Evolutionary conservation across 1,284 basidiomycete species (phyloP).

Genomic region (Papiliotrema laurentii): DNA sequence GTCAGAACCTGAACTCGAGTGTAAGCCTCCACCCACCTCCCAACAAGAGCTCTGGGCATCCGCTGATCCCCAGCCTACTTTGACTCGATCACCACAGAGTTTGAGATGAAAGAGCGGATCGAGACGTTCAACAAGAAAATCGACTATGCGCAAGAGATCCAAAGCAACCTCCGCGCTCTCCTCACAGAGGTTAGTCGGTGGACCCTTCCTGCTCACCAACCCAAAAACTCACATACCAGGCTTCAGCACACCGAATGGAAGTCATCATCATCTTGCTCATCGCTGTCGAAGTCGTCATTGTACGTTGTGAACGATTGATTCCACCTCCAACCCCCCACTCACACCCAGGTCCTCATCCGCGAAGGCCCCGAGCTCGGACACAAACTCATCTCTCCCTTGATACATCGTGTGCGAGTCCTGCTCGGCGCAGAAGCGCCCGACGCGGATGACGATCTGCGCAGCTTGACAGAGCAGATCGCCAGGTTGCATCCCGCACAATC

Average conservation of each 20-base stretch:
- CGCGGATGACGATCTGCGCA: neutral
- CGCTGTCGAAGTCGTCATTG: slow-evolving; percentile 82
- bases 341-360: slow-evolving; percentile 16
- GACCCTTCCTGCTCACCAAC: slow-evolving; percentile 5
- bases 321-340: neutral
- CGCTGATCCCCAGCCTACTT: slow-evolving; percentile 60
- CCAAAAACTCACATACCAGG: slow-evolving; percentile 51
- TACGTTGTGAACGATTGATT: slow-evolving; percentile 49
- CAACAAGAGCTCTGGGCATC: neutral
- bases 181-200: slow-evolving; percentile 62
- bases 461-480: neutral
- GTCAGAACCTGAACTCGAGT: slow-evolving; percentile 81
- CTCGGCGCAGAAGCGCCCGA: slow-evolving; percentile 1
- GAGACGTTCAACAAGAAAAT: slow-evolving; percentile 83
- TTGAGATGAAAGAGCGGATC: slow-evolving; percentile 76
- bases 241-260: slow-evolving; percentile 82
- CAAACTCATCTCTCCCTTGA: slow-evolving; percentile 10
- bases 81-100: slow-evolving; percentile 69
- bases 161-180: slow-evolving; percentile 60
- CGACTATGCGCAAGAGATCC: slow-evolving; percentile 81
- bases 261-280: slow-evolving; percentile 84
- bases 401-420: slow-evolving; percentile 1
- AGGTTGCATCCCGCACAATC: neutral
- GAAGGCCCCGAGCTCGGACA: slow-evolving; percentile 21
- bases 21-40: slow-evolving; percentile 46